Conservation (phyloP, 345 rosid species). For the Populus euphratica region DNA sequence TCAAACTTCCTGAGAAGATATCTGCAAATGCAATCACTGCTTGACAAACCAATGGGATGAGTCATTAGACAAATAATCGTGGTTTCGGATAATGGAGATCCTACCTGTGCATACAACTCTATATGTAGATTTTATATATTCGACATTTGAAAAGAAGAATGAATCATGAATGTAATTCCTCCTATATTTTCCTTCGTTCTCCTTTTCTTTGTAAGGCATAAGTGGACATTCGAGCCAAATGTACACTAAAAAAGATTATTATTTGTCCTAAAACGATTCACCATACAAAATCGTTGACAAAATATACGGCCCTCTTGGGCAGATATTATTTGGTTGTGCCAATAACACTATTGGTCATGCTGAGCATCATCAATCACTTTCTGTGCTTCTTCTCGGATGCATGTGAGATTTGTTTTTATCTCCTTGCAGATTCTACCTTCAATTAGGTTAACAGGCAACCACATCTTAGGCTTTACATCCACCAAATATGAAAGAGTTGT, state of each 20-base stretch:
- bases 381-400: conserved; percentile 61
- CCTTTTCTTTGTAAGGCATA: background rate
- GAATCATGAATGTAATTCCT: background rate
- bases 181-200: background rate
- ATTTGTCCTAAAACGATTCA: background rate
- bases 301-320: background rate
- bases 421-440: conserved; percentile 78
- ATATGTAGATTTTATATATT: background rate
- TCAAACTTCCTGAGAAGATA: background rate
- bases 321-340: background rate
- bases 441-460: conserved; percentile 73
- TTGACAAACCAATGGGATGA: background rate
- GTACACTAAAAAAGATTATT: background rate
- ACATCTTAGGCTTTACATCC: conserved; percentile 70
- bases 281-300: background rate
- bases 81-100: background rate
- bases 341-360: conserved; percentile 8
- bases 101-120: background rate
- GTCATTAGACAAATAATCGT: background rate
- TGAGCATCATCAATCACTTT: conserved; percentile 29
- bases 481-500: conserved; percentile 62
- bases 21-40: background rate
- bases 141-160: background rate
- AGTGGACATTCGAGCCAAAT: background rate
- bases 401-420: conserved; percentile 61